These are phyloP conservation scores for Sarocladium strictum DNA, from an alignment of 2,329 filamentous ascomycete genomes.

Conservation along the genomic window DNA sequence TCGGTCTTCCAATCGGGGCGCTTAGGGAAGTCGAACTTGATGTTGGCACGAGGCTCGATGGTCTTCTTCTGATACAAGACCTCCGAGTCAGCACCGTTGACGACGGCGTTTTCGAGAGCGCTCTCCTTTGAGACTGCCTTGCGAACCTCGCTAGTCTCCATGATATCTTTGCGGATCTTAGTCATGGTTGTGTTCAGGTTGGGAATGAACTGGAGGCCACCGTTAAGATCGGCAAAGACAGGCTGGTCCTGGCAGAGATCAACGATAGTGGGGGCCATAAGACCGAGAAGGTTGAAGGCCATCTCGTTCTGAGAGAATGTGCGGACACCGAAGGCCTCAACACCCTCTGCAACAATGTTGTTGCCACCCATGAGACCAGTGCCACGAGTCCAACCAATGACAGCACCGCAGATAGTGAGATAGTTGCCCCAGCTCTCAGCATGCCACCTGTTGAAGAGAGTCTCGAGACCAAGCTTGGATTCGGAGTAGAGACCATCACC, in stretches of 20 bases:
- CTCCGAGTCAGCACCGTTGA: constrained; percentile 91
- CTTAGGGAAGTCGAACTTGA: constrained; percentile 93
- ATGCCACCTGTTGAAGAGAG: constrained; percentile 97
- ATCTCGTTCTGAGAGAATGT: constrained; percentile 99
- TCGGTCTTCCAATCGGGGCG: constrained; percentile 90
- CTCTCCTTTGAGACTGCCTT: constrained; percentile 93
- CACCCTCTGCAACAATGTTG: constrained; percentile 94
- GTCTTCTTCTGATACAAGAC: constrained; percentile 91
- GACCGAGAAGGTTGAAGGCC: constrained; percentile 95
- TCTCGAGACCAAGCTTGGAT: constrained; percentile 95
- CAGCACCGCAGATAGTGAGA: constrained; percentile 94
- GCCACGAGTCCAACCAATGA: constrained; percentile 98
- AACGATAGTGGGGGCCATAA: constrained; percentile 91
- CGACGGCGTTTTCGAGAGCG: constrained; percentile 91
- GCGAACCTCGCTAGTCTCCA: constrained; percentile 89
- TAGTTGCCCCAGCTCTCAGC: constrained; percentile 97
- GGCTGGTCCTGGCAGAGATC: constrained; percentile 94
- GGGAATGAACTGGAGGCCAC: constrained; percentile 93
- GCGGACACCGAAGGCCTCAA: constrained; percentile 92
- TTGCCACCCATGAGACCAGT: constrained; percentile 97
- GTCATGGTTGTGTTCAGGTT: constrained; percentile 94
- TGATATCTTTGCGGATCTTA: constrained; percentile 87
- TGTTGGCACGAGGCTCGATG: constrained; percentile 90
- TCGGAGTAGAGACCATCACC: constrained; percentile 98
- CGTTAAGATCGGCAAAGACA: constrained; percentile 95